Evolutionary conservation across 2,329 filamentous ascomycete species (phyloP).

Genomic region (Hawksworthiomyces lignivorus): DNA sequence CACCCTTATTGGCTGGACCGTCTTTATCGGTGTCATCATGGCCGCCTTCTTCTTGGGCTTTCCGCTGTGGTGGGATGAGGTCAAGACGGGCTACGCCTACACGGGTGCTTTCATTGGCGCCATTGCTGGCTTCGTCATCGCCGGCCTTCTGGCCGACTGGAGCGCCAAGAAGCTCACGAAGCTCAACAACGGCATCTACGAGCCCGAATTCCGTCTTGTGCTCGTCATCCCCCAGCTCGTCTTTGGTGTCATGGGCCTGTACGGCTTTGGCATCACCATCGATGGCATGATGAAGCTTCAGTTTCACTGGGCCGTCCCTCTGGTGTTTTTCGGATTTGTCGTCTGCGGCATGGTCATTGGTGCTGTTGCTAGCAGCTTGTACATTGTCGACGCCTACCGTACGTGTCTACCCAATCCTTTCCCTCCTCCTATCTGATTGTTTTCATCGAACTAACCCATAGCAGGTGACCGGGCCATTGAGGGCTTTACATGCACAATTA

Average conservation of each 20-base stretch:
- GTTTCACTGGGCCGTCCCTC: slow-evolving; percentile 66
- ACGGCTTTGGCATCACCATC: slow-evolving; percentile 73
- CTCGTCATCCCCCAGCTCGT: slow-evolving; percentile 77
- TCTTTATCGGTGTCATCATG: slow-evolving; percentile 79
- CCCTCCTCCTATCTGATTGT: neutral
- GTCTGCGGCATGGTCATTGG: slow-evolving; percentile 89
- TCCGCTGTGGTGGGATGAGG: slow-evolving; percentile 74
- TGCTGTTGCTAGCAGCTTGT: slow-evolving; percentile 75
- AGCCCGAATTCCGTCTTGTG: slow-evolving; percentile 83
- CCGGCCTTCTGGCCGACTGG: slow-evolving; percentile 66
- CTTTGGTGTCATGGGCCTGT: slow-evolving; percentile 69
- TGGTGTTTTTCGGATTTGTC: slow-evolving; percentile 76
- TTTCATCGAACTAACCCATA: neutral
- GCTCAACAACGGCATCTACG: slow-evolving; percentile 73
- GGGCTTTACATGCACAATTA: slow-evolving; percentile 79
- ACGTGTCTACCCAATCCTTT: slow-evolving; percentile 27
- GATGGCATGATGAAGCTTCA: slow-evolving; percentile 44
- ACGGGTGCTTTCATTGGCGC: slow-evolving; percentile 80
- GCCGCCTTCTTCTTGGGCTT: slow-evolving; percentile 75
- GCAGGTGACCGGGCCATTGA: slow-evolving; percentile 73
- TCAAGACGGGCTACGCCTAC: slow-evolving; percentile 80
- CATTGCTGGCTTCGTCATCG: slow-evolving; percentile 66
- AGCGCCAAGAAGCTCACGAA: slow-evolving; percentile 63
- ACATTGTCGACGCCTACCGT: slow-evolving; percentile 91
- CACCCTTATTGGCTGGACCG: slow-evolving; percentile 88